Evolutionary conservation across 306 rosid species (phyloP).

Genomic region (Quercus rubra): DNA sequence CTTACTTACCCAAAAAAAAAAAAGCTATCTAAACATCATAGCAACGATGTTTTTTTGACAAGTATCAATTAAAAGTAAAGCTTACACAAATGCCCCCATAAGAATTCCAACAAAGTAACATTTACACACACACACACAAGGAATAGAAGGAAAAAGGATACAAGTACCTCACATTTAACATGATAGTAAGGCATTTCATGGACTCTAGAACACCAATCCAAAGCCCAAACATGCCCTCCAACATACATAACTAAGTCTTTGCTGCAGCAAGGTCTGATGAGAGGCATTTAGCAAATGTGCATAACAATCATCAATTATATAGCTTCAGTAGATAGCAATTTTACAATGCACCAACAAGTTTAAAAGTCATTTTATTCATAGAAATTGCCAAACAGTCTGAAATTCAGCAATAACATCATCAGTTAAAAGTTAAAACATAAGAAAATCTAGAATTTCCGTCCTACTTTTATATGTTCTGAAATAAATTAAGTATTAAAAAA

Average conservation of each 20-base stretch:
- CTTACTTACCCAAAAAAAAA: no score
- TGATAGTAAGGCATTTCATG: no score
- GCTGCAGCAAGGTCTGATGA: conserved; percentile 29
- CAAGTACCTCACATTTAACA: no score
- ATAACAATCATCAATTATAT: not conserved
- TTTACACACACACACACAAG: no score
- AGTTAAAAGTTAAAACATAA: conserved; percentile 12
- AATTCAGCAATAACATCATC: conserved; percentile 9
- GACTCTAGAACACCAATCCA: conserved; percentile 67
- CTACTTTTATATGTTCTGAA: not conserved
- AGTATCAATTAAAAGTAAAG: no score
- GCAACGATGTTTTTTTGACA: not conserved
- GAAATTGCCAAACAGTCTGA: conserved; percentile 3
- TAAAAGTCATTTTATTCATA: not conserved
- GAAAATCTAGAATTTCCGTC: not conserved
- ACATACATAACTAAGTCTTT: conserved; percentile 80
- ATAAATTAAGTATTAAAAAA: not conserved
- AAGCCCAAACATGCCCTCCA: conserved; percentile 90
- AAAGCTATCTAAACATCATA: not conserved
- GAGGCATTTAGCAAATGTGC: conserved; percentile 18
- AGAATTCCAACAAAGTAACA: no score
- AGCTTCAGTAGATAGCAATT: conserved; percentile 1
- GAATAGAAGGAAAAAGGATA: no score
- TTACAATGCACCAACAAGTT: conserved; percentile 5
- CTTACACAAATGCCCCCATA: no score